Percentiles rank a stretch among this genome's conserved stretches.
Evolutionary conservation across 345 rosid genomes (phyloP).

Genomic region (Salix koriyanagi): DNA sequence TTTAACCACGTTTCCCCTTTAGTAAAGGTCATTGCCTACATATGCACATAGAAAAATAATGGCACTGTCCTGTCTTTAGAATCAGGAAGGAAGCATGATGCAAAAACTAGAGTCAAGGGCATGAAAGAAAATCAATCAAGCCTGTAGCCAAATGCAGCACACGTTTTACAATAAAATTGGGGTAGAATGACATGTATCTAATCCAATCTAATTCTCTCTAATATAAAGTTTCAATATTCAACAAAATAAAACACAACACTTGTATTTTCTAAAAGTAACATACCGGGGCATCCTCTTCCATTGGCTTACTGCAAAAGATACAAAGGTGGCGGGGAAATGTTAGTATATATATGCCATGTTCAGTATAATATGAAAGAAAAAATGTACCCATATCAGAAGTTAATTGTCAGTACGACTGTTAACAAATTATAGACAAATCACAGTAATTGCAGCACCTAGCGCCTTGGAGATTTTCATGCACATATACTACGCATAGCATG

Average conservation of each 20-base stretch:
- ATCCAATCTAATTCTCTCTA: background rate
- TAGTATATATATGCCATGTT: background rate
- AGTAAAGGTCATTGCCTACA: background rate
- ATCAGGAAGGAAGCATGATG: background rate
- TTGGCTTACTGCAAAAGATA: slow-evolving; percentile 48
- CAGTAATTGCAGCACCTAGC: background rate
- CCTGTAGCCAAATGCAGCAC: background rate
- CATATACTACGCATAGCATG: background rate
- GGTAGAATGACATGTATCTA: background rate
- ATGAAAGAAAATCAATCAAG: background rate
- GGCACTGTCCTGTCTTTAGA: background rate
- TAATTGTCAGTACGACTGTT: background rate
- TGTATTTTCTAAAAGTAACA: background rate
- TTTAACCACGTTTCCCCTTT: background rate
- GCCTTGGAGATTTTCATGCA: background rate
- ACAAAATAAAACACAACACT: background rate
- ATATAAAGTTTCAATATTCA: background rate
- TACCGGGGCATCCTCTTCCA: slow-evolving; percentile 58
- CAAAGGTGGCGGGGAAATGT: background rate
- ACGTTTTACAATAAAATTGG: background rate
- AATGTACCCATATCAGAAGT: background rate
- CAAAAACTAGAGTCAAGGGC: background rate
- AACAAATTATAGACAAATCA: background rate
- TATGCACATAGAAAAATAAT: background rate
- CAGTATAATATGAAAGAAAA: background rate